Percentiles rank a stretch among this genome's conserved stretches.
Conservation (phyloP, 176 grass and related monocot genomes). For the Alloteropsis semialata region DNA sequence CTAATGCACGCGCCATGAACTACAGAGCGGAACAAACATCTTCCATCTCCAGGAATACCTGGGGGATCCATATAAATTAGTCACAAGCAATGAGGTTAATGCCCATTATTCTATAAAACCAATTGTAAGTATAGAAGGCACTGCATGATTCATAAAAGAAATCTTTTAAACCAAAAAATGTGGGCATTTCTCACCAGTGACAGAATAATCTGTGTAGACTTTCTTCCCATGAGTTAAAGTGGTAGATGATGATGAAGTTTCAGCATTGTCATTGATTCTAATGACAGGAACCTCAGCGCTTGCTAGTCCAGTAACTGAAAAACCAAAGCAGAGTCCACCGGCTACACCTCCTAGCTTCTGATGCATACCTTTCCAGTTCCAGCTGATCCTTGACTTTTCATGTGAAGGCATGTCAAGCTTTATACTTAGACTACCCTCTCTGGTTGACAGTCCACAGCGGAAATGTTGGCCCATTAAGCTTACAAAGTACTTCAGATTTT, state of each 20-base stretch:
- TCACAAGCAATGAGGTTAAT: background rate
- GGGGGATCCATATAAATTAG: slow-evolving; percentile 23
- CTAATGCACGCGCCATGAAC: slow-evolving; percentile 70
- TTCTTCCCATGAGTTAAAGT: slow-evolving; percentile 68
- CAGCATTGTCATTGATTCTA: slow-evolving; percentile 25
- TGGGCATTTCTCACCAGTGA: slow-evolving; percentile 47
- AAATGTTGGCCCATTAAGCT: slow-evolving; percentile 63
- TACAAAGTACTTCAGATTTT: slow-evolving; percentile 48
- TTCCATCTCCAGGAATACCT: slow-evolving; percentile 94
- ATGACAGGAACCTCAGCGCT: slow-evolving; percentile 51
- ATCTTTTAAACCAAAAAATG: background rate
- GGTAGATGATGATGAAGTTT: slow-evolving; percentile 22
- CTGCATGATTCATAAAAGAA: background rate
- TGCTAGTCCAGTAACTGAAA: slow-evolving; percentile 52
- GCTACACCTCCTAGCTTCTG: slow-evolving; percentile 59
- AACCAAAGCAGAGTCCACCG: slow-evolving; percentile 60
- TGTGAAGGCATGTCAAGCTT: slow-evolving; percentile 46
- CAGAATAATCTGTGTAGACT: slow-evolving; percentile 84
- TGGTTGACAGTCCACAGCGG: slow-evolving; percentile 48
- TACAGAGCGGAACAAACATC: slow-evolving; percentile 82
- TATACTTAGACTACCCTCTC: slow-evolving; percentile 45
- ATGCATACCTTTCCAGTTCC: slow-evolving; percentile 54
- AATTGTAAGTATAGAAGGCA: background rate
- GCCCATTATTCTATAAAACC: background rate
- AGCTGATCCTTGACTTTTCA: slow-evolving; percentile 32